A percentile compares a stretch with the other conserved stretches of the same genome.
These are phyloP conservation scores for Pseudopyricularia cyperi DNA, from an alignment of 2,329 filamentous ascomycete species.

Conservation along the genomic window DNA sequence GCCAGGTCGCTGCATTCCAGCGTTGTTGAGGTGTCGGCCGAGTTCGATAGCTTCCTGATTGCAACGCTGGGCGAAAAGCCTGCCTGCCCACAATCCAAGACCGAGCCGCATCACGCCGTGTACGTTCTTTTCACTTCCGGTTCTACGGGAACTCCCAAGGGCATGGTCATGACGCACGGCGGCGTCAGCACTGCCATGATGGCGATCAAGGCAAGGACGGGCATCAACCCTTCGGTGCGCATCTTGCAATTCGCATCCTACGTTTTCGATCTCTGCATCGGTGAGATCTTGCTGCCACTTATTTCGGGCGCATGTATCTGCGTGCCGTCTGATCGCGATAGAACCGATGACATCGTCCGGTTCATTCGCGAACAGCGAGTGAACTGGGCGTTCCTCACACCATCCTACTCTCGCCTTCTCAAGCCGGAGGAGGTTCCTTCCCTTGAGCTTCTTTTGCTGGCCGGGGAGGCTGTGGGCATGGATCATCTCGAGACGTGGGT, in stretches of 20 bases:
- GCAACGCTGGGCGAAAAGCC: neutral
- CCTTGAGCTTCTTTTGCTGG: conserved; percentile 19
- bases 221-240: conserved; percentile 2
- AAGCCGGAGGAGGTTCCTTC: conserved; percentile 23
- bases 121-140: conserved; percentile 20
- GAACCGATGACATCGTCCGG: conserved; percentile 21
- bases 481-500: conserved; percentile 11
- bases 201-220: conserved; percentile 18
- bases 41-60: neutral
- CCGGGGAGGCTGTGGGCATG: conserved; percentile 13
- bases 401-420: conserved; percentile 13
- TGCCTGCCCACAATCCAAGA: neutral
- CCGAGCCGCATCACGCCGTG: conserved; percentile 4
- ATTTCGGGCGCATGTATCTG: conserved; percentile 25
- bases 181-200: conserved; percentile 18
- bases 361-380: conserved; percentile 12
- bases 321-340: conserved; percentile 23
- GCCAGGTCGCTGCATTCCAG: conserved; percentile 6
- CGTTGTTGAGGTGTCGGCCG: conserved; percentile 8
- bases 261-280: conserved; percentile 26
- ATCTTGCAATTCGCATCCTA: conserved; percentile 21
- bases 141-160: conserved; percentile 24
- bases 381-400: conserved; percentile 14
- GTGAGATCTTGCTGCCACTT: conserved; percentile 24
- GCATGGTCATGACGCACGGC: conserved; percentile 19